These are phyloP conservation scores for Trichoderma hamatum DNA, from an alignment of 2,329 filamentous ascomycete genomes.

Conservation along the genomic window DNA sequence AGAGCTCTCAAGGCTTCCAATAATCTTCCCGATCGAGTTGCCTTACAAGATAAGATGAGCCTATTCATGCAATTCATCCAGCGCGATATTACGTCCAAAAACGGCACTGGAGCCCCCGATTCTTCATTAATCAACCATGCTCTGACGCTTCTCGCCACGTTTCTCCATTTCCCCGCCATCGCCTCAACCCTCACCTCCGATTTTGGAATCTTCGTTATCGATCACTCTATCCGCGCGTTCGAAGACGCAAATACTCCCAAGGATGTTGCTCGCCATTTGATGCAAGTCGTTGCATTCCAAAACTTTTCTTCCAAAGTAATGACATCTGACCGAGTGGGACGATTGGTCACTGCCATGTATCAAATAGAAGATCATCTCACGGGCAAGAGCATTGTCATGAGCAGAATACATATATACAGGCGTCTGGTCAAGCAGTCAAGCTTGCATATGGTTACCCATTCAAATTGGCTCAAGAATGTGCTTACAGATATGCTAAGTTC, in stretches of 20 bases:
- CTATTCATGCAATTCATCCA: constrained; percentile 80
- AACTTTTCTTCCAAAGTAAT: constrained; percentile 76
- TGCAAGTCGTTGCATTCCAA: constrained; percentile 80
- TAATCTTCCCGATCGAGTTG: constrained; percentile 74
- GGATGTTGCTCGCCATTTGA: constrained; percentile 74
- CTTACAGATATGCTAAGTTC: constrained; percentile 80
- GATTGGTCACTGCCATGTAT: constrained; percentile 71
- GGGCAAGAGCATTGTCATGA: constrained; percentile 79
- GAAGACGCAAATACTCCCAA: constrained; percentile 72
- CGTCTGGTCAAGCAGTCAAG: constrained; percentile 73
- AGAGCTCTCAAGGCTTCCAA: constrained; percentile 79
- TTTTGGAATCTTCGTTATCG: constrained; percentile 78
- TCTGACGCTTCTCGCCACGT: constrained; percentile 73
- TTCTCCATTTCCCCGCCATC: constrained; percentile 75
- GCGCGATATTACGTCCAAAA: constrained; percentile 72
- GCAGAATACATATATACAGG: constrained; percentile 77
- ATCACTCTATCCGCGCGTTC: constrained; percentile 75
- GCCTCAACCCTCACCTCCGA: constrained; percentile 72
- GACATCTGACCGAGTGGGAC: constrained; percentile 69
- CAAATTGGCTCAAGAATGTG: constrained; percentile 80
- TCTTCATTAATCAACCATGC: constrained; percentile 75
- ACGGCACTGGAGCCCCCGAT: constrained; percentile 60
- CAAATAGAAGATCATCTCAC: constrained; percentile 72
- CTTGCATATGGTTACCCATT: constrained; percentile 68
- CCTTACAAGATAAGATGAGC: constrained; percentile 74